Conservation (phyloP, 169 alveolate genomes). For the Plasmodium fragile region DNA sequence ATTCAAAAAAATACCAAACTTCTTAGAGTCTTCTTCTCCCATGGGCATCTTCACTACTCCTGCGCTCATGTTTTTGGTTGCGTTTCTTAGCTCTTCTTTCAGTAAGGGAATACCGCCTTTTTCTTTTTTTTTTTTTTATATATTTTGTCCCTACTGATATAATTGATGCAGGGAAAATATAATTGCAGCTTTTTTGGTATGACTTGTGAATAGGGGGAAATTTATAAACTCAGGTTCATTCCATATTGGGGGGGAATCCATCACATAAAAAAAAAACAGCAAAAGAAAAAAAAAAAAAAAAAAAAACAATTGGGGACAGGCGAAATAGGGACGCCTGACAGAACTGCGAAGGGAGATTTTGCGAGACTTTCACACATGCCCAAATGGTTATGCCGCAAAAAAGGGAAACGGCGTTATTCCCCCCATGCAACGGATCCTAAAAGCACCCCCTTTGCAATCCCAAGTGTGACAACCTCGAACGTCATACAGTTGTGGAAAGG, state of each 20-base stretch:
- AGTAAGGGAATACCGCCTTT: background rate
- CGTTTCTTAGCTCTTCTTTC: background rate
- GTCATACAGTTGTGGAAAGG: background rate
- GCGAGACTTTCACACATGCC: background rate
- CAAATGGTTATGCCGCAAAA: background rate
- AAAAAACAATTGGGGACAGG: background rate
- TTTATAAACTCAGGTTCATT: background rate
- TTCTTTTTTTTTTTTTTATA: background rate
- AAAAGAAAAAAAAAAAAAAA: background rate
- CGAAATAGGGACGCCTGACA: background rate
- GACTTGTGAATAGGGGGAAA: background rate
- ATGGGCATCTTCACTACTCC: background rate
- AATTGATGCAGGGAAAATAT: background rate
- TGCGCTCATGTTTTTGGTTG: background rate
- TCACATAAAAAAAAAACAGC: background rate
- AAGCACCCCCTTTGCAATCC: background rate
- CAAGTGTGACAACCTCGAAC: background rate
- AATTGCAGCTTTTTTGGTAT: background rate
- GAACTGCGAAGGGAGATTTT: background rate
- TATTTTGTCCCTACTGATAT: background rate
- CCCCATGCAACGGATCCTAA: background rate
- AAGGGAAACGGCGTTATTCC: background rate
- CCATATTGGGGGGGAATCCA: background rate
- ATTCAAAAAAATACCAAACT: constrained; percentile 19
- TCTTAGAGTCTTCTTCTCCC: constrained; percentile 4